These are phyloP conservation scores for Lyophyllum semitale DNA, from an alignment of 768 basidiomycete genomes.

Conservation along the genomic window DNA sequence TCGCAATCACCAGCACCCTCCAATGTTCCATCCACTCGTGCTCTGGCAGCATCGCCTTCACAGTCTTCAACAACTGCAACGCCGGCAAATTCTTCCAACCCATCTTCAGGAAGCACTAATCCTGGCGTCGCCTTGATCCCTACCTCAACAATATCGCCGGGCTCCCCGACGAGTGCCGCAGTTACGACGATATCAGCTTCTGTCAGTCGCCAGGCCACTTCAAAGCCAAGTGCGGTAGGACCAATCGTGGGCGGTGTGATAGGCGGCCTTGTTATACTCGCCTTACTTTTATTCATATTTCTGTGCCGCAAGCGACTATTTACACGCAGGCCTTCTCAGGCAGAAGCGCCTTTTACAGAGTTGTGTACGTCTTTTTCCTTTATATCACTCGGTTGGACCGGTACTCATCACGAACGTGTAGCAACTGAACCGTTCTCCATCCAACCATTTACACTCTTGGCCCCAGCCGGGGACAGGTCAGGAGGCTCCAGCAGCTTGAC, in stretches of 20 bases:
- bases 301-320: conserved; percentile 1
- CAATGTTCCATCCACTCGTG: not conserved
- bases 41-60: not conserved
- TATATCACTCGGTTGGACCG: not conserved
- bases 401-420: not conserved
- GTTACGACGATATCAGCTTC: not conserved
- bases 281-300: not conserved
- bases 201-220: not conserved
- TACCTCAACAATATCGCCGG: not conserved
- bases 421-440: not conserved
- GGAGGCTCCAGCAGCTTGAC: not conserved
- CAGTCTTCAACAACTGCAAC: not conserved
- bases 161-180: not conserved
- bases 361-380: not conserved
- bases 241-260: conserved; percentile 6
- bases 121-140: not conserved
- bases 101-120: not conserved
- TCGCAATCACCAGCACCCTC: not conserved
- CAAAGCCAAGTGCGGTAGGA: not conserved
- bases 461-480: not conserved
- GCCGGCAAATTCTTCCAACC: not conserved
- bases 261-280: conserved; percentile 1
- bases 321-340: not conserved
- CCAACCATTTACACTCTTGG: conserved; percentile 2
- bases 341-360: not conserved